Evolutionary conservation across 1,284 basidiomycete species (phyloP).

Genomic region (Apiotrichum gracile): DNA sequence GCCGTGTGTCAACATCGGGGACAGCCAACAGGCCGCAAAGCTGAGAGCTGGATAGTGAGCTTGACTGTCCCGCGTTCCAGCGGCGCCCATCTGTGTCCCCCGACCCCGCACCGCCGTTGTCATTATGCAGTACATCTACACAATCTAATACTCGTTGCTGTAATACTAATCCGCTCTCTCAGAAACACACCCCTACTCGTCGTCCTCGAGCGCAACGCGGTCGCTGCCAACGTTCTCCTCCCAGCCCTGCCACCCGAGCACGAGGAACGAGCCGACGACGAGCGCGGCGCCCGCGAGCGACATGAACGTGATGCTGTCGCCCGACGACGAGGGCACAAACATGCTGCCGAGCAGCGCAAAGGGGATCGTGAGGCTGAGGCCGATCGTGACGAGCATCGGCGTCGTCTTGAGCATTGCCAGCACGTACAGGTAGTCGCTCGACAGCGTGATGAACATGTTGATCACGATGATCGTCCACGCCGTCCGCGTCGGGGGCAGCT

Average conservation of each 20-base stretch:
- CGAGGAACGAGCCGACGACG: constrained; percentile 53
- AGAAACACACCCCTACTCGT: background rate
- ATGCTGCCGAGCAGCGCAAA: constrained; percentile 44
- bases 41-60: too few species aligned
- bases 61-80: too few species aligned
- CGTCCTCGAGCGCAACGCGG: background rate
- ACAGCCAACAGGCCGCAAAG: too few species aligned
- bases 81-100: too few species aligned
- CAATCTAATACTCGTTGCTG: too few species aligned
- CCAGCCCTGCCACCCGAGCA: constrained; percentile 44
- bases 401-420: constrained; percentile 94
- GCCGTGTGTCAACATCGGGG: too few species aligned
- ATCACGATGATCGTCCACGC: constrained; percentile 63
- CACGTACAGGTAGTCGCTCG: constrained; percentile 81
- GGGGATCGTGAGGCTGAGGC: constrained; percentile 84
- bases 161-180: too few species aligned
- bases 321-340: constrained; percentile 30
- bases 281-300: constrained; percentile 57
- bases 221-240: constrained; percentile 15
- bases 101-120: too few species aligned
- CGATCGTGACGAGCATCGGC: constrained; percentile 78
- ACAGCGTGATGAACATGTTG: constrained; percentile 82
- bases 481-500: constrained; percentile 59
- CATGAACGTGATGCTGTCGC: constrained; percentile 51
- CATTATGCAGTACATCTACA: too few species aligned